Evolutionary conservation across 1,139 yeast genomes (phyloP).

Genomic region (Geotrichum fermentans): DNA sequence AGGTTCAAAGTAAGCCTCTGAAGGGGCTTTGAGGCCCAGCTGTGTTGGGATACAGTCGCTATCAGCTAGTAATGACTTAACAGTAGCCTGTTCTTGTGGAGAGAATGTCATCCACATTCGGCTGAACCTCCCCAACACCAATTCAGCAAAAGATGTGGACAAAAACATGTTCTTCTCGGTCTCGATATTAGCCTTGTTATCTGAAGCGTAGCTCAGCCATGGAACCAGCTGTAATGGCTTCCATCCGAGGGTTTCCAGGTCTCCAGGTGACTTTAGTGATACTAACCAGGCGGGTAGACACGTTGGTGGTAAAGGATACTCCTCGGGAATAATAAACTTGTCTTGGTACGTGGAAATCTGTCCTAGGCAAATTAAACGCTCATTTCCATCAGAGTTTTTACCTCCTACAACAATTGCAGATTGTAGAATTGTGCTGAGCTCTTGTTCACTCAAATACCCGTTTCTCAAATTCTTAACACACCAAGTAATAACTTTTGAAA

Average conservation of each 20-base stretch:
- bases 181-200: slow-evolving; percentile 17
- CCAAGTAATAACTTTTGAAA: slow-evolving; percentile 28
- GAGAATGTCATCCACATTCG: slow-evolving; percentile 30
- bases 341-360: slow-evolving; percentile 30
- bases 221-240: slow-evolving; percentile 27
- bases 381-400: slow-evolving; percentile 19
- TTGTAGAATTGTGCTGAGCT: slow-evolving; percentile 18
- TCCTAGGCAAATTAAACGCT: slow-evolving; percentile 25
- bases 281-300: slow-evolving; percentile 22
- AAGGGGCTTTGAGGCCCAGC: slow-evolving; percentile 38
- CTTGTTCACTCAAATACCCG: slow-evolving; percentile 17
- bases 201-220: slow-evolving; percentile 33
- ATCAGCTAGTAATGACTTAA: slow-evolving; percentile 25
- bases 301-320: slow-evolving; percentile 34
- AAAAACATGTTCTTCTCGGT: slow-evolving; percentile 27
- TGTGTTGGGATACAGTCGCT: slow-evolving; percentile 40
- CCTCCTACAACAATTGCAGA: slow-evolving; percentile 24
- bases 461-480: slow-evolving; percentile 20
- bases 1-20: slow-evolving; percentile 35
- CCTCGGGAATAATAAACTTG: slow-evolving; percentile 27
- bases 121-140: slow-evolving; percentile 30
- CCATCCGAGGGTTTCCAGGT: slow-evolving; percentile 32
- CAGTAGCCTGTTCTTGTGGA: slow-evolving; percentile 16
- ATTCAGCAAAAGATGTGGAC: slow-evolving; percentile 30
- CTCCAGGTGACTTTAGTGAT: slow-evolving; percentile 11